Evolutionary conservation across 176 grass and related monocot genomes (phyloP).

Genomic region (Eremochloa ophiuroides): DNA sequence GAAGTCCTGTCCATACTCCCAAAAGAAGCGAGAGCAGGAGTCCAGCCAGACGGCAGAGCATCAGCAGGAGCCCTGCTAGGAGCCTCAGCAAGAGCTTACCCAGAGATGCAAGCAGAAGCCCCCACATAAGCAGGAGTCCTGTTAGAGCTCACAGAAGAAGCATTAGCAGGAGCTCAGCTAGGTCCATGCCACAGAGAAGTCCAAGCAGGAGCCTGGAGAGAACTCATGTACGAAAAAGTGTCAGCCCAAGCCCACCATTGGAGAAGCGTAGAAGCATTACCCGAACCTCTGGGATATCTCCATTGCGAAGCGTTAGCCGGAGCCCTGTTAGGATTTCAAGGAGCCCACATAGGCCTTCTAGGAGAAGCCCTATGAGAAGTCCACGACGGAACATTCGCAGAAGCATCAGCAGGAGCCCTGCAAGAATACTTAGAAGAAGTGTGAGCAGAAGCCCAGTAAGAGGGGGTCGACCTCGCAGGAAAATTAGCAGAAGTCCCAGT

Average conservation of each 20-base stretch:
- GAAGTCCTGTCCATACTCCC: conserved; percentile 37
- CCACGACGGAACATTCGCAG: conserved; percentile 39
- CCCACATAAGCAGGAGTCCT: conserved; percentile 59
- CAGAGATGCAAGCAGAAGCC: conserved; percentile 48
- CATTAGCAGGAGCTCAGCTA: conserved; percentile 59
- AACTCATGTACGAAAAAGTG: conserved; percentile 33
- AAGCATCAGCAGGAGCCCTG: conserved; percentile 68
- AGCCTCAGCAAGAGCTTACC: conserved; percentile 11
- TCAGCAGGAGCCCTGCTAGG: conserved; percentile 55
- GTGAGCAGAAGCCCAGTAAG: conserved; percentile 63
- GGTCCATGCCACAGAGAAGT: conserved; percentile 53
- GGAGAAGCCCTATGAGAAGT: conserved; percentile 61
- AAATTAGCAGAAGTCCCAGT: conserved; percentile 65
- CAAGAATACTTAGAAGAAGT: conserved; percentile 62
- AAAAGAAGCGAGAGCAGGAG: conserved; percentile 47
- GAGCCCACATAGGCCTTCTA: conserved; percentile 42
- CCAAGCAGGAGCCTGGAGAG: conserved; percentile 52
- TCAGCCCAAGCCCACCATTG: conserved; percentile 44
- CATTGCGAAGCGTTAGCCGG: conserved; percentile 2
- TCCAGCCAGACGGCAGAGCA: conserved; percentile 35
- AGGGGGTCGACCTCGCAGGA: conserved; percentile 54
- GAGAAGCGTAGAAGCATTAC: conserved; percentile 59
- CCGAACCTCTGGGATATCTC: conserved; percentile 28
- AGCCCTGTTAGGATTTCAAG: conserved; percentile 16
- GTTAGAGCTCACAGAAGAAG: conserved; percentile 54